These are phyloP conservation scores for Xylaria hypoxylon DNA, from an alignment of 2,329 filamentous ascomycete genomes.

Conservation along the genomic window DNA sequence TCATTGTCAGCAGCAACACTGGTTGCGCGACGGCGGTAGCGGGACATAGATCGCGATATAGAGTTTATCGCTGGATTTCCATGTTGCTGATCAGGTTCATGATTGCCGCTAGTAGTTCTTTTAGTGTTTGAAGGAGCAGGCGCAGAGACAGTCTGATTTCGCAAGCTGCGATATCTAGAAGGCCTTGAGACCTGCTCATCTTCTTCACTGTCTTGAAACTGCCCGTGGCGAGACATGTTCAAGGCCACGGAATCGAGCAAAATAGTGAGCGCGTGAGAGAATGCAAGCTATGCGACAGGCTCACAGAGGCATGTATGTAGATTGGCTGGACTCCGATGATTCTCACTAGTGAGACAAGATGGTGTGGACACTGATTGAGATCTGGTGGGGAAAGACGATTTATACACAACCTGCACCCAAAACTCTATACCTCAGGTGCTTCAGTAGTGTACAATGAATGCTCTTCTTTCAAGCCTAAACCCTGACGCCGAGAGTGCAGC, in stretches of 20 bases:
- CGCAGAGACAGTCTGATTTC: constrained; percentile 50
- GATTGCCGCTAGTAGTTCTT: constrained; percentile 36
- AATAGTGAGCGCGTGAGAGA: neutral
- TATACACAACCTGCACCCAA: constrained; percentile 28
- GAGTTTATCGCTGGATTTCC: constrained; percentile 43
- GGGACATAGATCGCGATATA: constrained; percentile 52
- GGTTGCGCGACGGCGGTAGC: constrained; percentile 50
- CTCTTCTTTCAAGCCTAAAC: constrained; percentile 24
- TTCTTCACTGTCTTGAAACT: constrained; percentile 11
- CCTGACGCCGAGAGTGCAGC: constrained; percentile 10
- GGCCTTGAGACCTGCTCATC: constrained; percentile 45
- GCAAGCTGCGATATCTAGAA: constrained; percentile 52
- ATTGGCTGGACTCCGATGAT: constrained; percentile 6
- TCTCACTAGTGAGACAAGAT: constrained; percentile 24
- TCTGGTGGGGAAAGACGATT: constrained; percentile 26
- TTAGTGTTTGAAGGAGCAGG: constrained; percentile 40
- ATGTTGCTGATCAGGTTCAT: constrained; percentile 37
- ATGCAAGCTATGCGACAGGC: constrained; percentile 3
- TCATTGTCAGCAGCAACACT: constrained; percentile 46
- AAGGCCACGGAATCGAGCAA: constrained; percentile 29
- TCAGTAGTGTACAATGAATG: neutral
- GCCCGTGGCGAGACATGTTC: constrained; percentile 39
- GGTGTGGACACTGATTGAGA: constrained; percentile 23
- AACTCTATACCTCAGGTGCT: constrained; percentile 8
- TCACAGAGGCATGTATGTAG: constrained; percentile 5